phyloP scores from a whole-genome alignment of 208 protist species.

The Trichomonas vaginalis region DNA sequence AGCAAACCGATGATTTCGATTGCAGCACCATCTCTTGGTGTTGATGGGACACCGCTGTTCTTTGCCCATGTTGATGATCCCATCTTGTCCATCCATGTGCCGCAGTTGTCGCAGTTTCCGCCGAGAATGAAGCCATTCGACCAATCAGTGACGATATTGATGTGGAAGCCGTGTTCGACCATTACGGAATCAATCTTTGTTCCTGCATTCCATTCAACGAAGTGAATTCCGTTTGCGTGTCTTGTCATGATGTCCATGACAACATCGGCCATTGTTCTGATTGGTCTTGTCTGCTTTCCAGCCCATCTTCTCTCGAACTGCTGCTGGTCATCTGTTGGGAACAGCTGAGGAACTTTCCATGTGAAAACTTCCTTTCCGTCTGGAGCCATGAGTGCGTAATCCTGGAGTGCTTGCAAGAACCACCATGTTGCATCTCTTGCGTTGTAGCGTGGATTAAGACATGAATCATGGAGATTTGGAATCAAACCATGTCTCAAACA shows the following conservation, averaged over 20 bases:
- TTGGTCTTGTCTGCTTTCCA: neutral
- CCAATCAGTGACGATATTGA: neutral
- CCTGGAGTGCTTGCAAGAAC: neutral
- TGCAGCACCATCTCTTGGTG: neutral
- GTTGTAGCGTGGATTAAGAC: constrained; percentile 9
- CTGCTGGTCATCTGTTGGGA: neutral
- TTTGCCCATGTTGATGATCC: neutral
- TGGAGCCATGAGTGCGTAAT: neutral
- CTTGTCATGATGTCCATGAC: neutral
- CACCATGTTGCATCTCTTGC: constrained; percentile 15
- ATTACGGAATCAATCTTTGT: neutral
- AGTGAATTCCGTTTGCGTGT: constrained; percentile 1
- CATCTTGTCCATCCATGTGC: constrained; percentile 18
- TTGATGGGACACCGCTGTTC: neutral
- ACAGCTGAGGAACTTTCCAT: neutral
- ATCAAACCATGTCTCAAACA: neutral
- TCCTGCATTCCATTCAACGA: neutral
- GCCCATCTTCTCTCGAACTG: neutral
- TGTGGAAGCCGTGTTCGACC: neutral
- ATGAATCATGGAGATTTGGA: neutral
- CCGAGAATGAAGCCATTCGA: neutral
- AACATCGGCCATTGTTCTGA: neutral
- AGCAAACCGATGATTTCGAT: constrained; percentile 2
- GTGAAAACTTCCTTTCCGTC: neutral
- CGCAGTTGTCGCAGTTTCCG: neutral